A percentile compares a stretch with the other conserved stretches of the same genome.
Evolutionary conservation across 805 yeast genomes (phyloP).

Genomic region (Schwanniomyces vanrijiae): DNA sequence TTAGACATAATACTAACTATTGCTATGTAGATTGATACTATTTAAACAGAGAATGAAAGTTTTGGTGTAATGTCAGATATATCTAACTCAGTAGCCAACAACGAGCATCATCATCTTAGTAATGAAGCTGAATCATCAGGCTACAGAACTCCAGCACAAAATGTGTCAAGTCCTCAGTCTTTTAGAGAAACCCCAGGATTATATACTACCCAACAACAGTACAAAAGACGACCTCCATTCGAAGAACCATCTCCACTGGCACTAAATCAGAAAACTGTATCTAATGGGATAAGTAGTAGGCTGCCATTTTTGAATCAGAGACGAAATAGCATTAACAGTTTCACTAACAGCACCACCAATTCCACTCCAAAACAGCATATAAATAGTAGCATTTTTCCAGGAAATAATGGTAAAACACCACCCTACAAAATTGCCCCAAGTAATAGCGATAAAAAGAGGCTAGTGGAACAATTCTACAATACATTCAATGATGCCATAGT

Average conservation of each 20-base stretch:
- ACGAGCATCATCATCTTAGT: not conserved
- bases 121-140: not conserved
- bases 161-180: not conserved
- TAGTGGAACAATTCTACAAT: conserved; percentile 43
- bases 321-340: not conserved
- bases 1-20: not conserved
- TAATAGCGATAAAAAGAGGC: conserved; percentile 26
- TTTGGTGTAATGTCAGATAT: not conserved
- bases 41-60: not conserved
- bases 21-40: not conserved
- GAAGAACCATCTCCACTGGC: not conserved
- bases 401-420: not conserved
- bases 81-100: not conserved
- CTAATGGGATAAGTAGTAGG: not conserved
- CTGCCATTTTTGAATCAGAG: not conserved
- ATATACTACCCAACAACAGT: not conserved
- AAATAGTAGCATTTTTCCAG: not conserved
- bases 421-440: conserved; percentile 6
- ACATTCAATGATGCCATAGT: conserved; percentile 17
- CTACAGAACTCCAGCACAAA: not conserved
- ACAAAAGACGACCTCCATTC: not conserved
- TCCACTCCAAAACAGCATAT: not conserved
- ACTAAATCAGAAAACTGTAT: not conserved
- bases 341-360: not conserved
- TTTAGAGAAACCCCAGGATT: not conserved